phyloP scores from a whole-genome alignment of 768 basidiomycete genomes.

The Pulveroboletus sp. region DNA sequence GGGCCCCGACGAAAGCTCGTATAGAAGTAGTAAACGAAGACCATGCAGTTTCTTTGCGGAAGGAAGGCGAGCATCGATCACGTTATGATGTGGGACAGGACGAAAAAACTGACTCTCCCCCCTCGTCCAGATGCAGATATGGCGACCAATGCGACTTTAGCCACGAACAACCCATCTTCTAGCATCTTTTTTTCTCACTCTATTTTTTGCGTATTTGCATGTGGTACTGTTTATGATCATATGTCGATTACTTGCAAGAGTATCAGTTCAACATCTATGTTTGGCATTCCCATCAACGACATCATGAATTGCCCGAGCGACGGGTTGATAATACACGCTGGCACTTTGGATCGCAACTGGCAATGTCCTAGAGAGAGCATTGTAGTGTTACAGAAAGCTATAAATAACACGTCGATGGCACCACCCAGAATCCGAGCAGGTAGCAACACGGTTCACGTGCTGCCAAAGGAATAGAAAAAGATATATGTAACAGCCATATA shows the following conservation, averaged over 20 bases:
- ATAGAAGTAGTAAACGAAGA: conserved; percentile 81
- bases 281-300: conserved; percentile 1
- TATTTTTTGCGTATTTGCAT: conserved; percentile 9
- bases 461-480: conserved; percentile 26
- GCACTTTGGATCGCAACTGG: conserved; percentile 6
- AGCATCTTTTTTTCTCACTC: conserved; percentile 1
- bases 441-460: conserved; percentile 21
- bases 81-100: conserved; percentile 21
- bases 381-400: conserved; percentile 35
- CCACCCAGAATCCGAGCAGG: conserved; percentile 27
- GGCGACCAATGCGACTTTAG: conserved; percentile 86
- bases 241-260: conserved; percentile 12
- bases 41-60: conserved; percentile 87
- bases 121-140: conserved; percentile 65
- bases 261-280: no score
- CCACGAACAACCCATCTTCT: conserved; percentile 53
- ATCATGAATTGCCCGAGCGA: no score
- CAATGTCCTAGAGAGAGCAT: conserved; percentile 20
- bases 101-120: conserved; percentile 34
- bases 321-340: no score
- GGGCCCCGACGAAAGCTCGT: conserved; percentile 54
- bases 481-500: conserved; percentile 29
- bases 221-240: conserved; percentile 12
- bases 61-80: conserved; percentile 84
- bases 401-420: conserved; percentile 32